Percentiles rank a stretch among this genome's conserved stretches.
These are phyloP conservation scores for Trichosporon coremiiforme DNA, from an alignment of 1,284 basidiomycete species.

Conservation along the genomic window DNA sequence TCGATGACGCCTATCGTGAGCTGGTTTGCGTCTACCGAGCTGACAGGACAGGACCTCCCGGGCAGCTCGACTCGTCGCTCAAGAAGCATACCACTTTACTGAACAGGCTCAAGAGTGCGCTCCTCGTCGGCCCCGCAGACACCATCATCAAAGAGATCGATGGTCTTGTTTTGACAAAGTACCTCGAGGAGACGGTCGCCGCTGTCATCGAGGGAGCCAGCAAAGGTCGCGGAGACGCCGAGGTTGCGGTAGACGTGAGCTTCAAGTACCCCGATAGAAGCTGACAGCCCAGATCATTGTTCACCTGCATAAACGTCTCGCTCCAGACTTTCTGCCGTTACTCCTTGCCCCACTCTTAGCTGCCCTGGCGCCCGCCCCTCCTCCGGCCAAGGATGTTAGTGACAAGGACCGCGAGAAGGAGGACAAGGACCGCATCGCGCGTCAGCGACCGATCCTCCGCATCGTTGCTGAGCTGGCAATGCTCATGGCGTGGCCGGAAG, in stretches of 20 bases:
- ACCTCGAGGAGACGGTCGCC: constrained; percentile 89
- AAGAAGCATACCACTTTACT: constrained; percentile 92
- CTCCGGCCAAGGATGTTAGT: constrained; percentile 46
- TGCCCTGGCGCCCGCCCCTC: constrained; percentile 64
- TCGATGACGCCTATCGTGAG: constrained; percentile 53
- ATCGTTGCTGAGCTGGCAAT: constrained; percentile 87
- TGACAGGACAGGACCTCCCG: constrained; percentile 45
- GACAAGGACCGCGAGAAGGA: constrained; percentile 85
- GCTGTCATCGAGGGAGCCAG: constrained; percentile 82
- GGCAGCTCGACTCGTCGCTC: constrained; percentile 78
- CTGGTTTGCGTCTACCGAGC: constrained; percentile 9
- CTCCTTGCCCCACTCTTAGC: constrained; percentile 68
- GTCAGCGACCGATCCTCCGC: constrained; percentile 82
- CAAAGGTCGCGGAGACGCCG: constrained; percentile 81
- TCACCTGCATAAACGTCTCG: constrained; percentile 82
- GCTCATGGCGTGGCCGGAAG: constrained; percentile 67
- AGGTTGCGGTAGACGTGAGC: constrained; percentile 85
- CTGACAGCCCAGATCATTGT: constrained; percentile 70
- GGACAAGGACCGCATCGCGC: constrained; percentile 73
- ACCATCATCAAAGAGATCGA: constrained; percentile 89
- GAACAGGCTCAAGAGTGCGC: constrained; percentile 69
- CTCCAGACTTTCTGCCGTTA: constrained; percentile 72
- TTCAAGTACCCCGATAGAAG: neutral
- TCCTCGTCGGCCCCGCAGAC: constrained; percentile 60
- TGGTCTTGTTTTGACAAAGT: constrained; percentile 87